These are phyloP conservation scores for Protomyces macrosporus DNA, from an alignment of 1,139 yeast genomes.

Conservation along the genomic window DNA sequence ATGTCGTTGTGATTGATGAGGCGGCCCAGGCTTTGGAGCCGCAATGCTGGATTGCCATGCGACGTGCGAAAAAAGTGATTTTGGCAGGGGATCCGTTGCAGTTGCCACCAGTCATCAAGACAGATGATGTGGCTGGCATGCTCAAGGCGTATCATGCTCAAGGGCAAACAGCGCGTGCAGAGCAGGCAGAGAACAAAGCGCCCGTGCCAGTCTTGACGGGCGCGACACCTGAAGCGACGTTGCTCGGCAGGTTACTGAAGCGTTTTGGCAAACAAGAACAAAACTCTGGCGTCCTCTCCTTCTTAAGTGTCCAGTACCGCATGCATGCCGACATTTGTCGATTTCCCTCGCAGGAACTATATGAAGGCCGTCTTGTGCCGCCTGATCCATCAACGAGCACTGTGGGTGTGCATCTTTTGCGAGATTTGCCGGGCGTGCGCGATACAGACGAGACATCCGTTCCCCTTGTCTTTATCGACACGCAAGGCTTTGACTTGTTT, in stretches of 20 bases:
- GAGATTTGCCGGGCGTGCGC: constrained; percentile 54
- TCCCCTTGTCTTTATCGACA: constrained; percentile 75
- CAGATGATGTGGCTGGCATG: constrained; percentile 33
- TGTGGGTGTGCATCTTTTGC: constrained; percentile 51
- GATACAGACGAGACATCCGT: constrained; percentile 44
- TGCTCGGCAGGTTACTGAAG: constrained; percentile 72
- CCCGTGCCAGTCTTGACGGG: background rate
- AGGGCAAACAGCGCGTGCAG: background rate
- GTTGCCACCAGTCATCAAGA: constrained; percentile 50
- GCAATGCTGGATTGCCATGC: constrained; percentile 94
- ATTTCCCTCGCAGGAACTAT: constrained; percentile 67
- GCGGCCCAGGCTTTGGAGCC: constrained; percentile 93
- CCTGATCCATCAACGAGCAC: constrained; percentile 41
- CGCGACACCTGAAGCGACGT: constrained; percentile 50
- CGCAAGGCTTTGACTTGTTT: constrained; percentile 72
- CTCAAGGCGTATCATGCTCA: background rate
- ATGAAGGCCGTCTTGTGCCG: constrained; percentile 59
- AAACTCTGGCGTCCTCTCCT: background rate
- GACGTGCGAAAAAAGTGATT: constrained; percentile 57
- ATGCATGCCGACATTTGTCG: constrained; percentile 76
- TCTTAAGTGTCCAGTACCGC: constrained; percentile 70
- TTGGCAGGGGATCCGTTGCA: constrained; percentile 69
- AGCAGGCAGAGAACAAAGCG: constrained; percentile 26
- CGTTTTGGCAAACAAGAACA: constrained; percentile 37
- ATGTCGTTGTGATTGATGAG: constrained; percentile 85